These are phyloP conservation scores for Sporopachydermia quercuum DNA, from an alignment of 805 yeast genomes.

Conservation along the genomic window DNA sequence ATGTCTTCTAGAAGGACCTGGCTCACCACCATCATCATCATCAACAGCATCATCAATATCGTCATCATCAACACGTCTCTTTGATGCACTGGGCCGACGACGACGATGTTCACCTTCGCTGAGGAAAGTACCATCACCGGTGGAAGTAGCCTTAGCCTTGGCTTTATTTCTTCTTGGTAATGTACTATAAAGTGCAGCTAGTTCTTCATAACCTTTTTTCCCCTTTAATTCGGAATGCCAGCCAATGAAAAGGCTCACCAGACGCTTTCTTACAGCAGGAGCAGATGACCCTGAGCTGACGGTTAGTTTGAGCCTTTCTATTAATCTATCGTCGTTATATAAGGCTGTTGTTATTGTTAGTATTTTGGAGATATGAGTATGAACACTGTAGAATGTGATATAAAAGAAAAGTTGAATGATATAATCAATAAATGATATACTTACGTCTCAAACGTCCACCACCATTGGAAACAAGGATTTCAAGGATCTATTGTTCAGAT, in stretches of 20 bases:
- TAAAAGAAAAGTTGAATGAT: not conserved
- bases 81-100: constrained; percentile 4
- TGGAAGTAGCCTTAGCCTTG: constrained; percentile 10
- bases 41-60: constrained; percentile 12
- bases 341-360: no score
- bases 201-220: constrained; percentile 30
- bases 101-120: constrained; percentile 5
- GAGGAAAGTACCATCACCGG: constrained; percentile 3
- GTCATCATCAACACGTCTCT: constrained; percentile 10
- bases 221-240: constrained; percentile 53
- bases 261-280: constrained; percentile 30
- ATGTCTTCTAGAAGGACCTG: not conserved
- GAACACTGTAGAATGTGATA: constrained; percentile 6
- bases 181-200: constrained; percentile 31
- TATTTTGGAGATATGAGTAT: no score
- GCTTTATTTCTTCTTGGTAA: constrained; percentile 23
- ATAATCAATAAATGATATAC: not conserved
- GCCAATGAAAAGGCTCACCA: constrained; percentile 36
- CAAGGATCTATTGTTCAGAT: constrained; percentile 29
- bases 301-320: constrained; percentile 45
- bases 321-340: constrained; percentile 53
- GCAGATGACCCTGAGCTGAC: constrained; percentile 27
- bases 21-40: constrained; percentile 8
- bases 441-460: constrained; percentile 15
- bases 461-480: constrained; percentile 45